phyloP scores from a whole-genome alignment of 2,329 filamentous ascomycete species.

The Pleomassaria siparia region DNA sequence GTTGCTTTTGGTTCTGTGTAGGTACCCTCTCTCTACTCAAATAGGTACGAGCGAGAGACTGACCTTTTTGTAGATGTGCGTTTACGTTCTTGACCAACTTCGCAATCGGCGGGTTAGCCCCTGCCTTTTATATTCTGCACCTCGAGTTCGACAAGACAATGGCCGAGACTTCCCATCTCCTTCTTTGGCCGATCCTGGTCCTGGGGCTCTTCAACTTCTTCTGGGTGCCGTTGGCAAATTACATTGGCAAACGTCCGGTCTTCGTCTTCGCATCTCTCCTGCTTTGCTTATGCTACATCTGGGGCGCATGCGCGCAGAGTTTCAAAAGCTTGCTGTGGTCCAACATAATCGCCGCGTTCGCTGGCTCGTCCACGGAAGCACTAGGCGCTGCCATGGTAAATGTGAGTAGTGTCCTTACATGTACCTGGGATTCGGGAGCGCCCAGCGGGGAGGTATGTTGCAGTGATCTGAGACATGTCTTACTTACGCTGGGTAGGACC shows the following conservation, averaged over 20 bases:
- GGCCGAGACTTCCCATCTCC: constrained; percentile 47
- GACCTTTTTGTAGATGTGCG: constrained; percentile 26
- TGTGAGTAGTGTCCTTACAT: constrained; percentile 14
- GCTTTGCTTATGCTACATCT: constrained; percentile 50
- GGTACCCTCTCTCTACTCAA: background rate
- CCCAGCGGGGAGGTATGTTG: constrained; percentile 1
- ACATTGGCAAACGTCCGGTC: constrained; percentile 51
- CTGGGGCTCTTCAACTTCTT: constrained; percentile 56
- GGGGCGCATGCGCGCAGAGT: constrained; percentile 47
- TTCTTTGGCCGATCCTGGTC: constrained; percentile 48
- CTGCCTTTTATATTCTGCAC: constrained; percentile 46
- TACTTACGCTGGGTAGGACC: constrained; percentile 16
- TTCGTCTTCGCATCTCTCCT: constrained; percentile 50
- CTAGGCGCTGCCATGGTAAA: constrained; percentile 46
- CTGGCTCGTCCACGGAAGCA: constrained; percentile 49
- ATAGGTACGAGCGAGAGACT: background rate
- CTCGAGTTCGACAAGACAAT: constrained; percentile 50
- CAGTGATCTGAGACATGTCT: constrained; percentile 18
- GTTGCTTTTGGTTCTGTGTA: constrained; percentile 35
- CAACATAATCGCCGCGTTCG: constrained; percentile 50
- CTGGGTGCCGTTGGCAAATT: constrained; percentile 53
- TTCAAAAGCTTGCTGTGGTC: constrained; percentile 50
- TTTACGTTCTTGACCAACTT: constrained; percentile 53
- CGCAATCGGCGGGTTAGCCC: constrained; percentile 48
- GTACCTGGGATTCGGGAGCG: constrained; percentile 10